A percentile compares a stretch with the other conserved stretches of the same genome.
phyloP scores from a whole-genome alignment of 2,329 filamentous ascomycete species.

The Diaporthe velutina region DNA sequence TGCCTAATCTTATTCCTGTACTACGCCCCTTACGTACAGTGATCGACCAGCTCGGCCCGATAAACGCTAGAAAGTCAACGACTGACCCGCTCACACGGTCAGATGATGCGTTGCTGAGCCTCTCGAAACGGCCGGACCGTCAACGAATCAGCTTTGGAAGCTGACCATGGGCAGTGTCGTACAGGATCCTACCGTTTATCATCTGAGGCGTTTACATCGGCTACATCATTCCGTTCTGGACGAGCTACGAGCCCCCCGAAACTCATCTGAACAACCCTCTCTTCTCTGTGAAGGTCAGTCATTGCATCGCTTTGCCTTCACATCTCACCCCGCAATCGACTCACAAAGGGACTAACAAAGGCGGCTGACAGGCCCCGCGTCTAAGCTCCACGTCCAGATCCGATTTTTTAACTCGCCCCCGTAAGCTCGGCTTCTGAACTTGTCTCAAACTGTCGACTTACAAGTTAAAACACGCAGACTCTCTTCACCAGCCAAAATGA shows the following conservation, averaged over 20 bases:
- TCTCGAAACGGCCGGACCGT: background rate
- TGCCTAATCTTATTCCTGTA: background rate
- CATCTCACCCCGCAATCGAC: background rate
- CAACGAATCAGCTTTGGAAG: background rate
- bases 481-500: background rate
- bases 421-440: background rate
- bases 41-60: background rate
- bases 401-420: no score
- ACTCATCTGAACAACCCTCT: background rate
- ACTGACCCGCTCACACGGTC: background rate
- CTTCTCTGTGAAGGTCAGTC: background rate
- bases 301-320: background rate
- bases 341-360: background rate
- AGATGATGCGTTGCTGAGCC: background rate
- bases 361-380: background rate
- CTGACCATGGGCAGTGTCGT: background rate
- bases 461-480: background rate
- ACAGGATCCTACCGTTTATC: background rate
- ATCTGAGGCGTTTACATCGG: background rate
- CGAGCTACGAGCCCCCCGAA: background rate
- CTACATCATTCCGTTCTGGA: background rate
- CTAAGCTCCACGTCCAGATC: no score
- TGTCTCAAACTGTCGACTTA: background rate
- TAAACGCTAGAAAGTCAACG: background rate
- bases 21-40: constrained; percentile 22